Conservation (phyloP, 148 eudicot species). For the Cornus kousa region DNA sequence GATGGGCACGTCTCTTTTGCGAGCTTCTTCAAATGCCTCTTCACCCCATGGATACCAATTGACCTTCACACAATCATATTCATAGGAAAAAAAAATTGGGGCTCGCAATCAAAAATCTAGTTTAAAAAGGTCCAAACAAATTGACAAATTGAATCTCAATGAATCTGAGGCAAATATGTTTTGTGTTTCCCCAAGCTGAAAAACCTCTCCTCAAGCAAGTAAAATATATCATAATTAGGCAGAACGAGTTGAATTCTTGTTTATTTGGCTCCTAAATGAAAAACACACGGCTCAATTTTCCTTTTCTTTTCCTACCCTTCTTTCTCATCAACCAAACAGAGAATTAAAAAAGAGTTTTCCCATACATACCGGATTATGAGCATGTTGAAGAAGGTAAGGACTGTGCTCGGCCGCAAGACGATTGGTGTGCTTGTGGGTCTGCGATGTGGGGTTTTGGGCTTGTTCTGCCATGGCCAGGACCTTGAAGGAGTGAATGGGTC, state of each 20-base stretch:
- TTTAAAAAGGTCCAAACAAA: no score
- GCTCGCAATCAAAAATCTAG: neutral
- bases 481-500: constrained; percentile 32
- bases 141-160: neutral
- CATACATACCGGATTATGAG: constrained; percentile 81
- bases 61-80: constrained; percentile 40
- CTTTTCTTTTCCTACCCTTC: neutral
- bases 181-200: no score
- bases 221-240: neutral
- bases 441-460: constrained; percentile 24
- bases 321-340: neutral
- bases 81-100: no score
- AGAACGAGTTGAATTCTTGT: neutral
- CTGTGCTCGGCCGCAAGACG: constrained; percentile 91
- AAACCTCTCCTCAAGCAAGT: no score
- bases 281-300: neutral
- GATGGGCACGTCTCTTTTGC: constrained; percentile 80
- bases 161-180: neutral
- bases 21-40: constrained; percentile 92
- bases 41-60: constrained; percentile 99
- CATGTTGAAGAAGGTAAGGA: constrained; percentile 98
- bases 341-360: neutral
- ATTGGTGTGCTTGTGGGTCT: constrained; percentile 40
- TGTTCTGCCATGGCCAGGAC: constrained; percentile 58
- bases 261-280: neutral